Evolutionary conservation across 108 stramenopile genomes (phyloP).

Genomic region (Nitzschia palea): DNA sequence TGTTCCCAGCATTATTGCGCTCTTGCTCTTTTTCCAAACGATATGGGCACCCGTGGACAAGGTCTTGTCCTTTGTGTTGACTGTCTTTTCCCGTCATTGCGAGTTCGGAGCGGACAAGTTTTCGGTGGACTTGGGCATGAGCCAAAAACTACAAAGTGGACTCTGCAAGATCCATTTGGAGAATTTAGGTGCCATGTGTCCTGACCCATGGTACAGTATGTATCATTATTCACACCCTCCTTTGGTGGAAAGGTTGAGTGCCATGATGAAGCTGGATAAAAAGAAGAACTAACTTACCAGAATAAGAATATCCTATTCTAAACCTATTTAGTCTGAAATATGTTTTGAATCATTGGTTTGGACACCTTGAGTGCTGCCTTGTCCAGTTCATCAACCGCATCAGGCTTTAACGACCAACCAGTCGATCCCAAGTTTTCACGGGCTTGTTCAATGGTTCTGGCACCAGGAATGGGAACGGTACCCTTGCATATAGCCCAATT

Average conservation of each 20-base stretch:
- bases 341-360: conserved; percentile 88
- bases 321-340: conserved; percentile 73
- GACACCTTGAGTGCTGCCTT: conserved; percentile 55
- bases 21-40: conserved; percentile 90
- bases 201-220: conserved; percentile 86
- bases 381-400: conserved; percentile 73
- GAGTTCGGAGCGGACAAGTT: conserved; percentile 96
- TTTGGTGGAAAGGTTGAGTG: conserved; percentile 92
- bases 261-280: conserved; percentile 87
- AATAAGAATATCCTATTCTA: conserved; percentile 1
- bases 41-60: conserved; percentile 98
- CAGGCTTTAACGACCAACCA: conserved; percentile 62
- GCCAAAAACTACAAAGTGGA: conserved; percentile 80
- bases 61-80: conserved; percentile 87
- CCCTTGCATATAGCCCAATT: conserved; percentile 91
- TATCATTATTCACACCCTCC: conserved; percentile 98
- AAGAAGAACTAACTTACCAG: conserved; percentile 50
- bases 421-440: conserved; percentile 66
- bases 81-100: conserved; percentile 79
- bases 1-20: conserved; percentile 86
- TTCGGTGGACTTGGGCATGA: conserved; percentile 86
- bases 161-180: conserved; percentile 96
- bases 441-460: conserved; percentile 63
- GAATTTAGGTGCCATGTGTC: conserved; percentile 92
- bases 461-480: conserved; percentile 84